A percentile compares a stretch with the other conserved stretches of the same genome.
These are phyloP conservation scores for Penicillium canariense DNA, from an alignment of 495 filamentous ascomycete species.

Conservation along the genomic window DNA sequence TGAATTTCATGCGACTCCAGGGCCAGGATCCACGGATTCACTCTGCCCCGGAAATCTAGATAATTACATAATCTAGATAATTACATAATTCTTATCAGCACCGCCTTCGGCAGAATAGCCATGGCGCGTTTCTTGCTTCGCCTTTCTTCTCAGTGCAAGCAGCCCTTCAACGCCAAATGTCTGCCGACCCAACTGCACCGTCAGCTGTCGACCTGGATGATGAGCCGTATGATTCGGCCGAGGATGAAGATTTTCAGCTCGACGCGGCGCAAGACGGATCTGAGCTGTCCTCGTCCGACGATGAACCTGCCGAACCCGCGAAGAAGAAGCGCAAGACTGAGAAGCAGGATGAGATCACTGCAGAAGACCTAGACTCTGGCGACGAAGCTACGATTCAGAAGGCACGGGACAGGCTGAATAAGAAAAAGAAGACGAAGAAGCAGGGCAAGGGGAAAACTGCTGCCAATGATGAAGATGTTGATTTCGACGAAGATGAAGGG, in stretches of 20 bases:
- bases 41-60: no score
- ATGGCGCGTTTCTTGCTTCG: slow-evolving; percentile 5
- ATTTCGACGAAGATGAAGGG: slow-evolving; percentile 55
- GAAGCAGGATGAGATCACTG: slow-evolving; percentile 22
- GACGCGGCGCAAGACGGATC: slow-evolving; percentile 51
- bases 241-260: slow-evolving; percentile 74
- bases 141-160: not conserved
- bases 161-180: slow-evolving; percentile 21
- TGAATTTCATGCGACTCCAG: no score
- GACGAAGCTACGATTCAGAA: slow-evolving; percentile 73
- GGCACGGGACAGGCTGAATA: slow-evolving; percentile 54
- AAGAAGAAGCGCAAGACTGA: slow-evolving; percentile 43
- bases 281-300: slow-evolving; percentile 39
- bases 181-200: slow-evolving; percentile 19
- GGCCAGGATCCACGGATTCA: no score
- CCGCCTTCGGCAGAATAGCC: slow-evolving; percentile 23
- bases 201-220: slow-evolving; percentile 39
- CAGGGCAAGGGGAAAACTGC: slow-evolving; percentile 31
- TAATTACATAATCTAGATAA: slow-evolving; percentile 1
- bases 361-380: slow-evolving; percentile 59
- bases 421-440: slow-evolving; percentile 48
- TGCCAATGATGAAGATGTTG: slow-evolving; percentile 51
- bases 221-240: slow-evolving; percentile 66
- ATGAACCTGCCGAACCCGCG: slow-evolving; percentile 32
- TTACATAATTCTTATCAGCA: slow-evolving; percentile 26